Base-by-base conservation (phyloP, 2,329 filamentous ascomycete genomes). In the Celoporthe dispersa region DNA sequence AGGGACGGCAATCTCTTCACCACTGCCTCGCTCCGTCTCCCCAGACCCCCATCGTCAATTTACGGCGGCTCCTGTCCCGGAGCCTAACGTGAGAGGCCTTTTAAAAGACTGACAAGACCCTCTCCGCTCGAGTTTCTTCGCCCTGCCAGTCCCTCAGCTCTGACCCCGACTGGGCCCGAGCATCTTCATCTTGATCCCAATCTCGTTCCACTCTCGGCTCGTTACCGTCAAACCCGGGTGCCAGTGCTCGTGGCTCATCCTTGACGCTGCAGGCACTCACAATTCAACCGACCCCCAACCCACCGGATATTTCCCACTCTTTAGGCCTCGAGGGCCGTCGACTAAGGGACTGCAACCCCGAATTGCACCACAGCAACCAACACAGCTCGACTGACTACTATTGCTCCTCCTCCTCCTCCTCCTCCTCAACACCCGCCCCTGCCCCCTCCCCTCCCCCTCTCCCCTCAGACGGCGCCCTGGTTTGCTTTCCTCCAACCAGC, bases 31-130 rank as follows among this genome's bases (percentile, higher is more conserved):
- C 28, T 62, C 37, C 39, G 41, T 48, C 41, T 12, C 44, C 39
- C 44, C 25, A 28, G 59, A 7, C 33, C 63, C 57, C 66, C 41
- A 89, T 63, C 66, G 48, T 68, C 59, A 63, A 39, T 37, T 37
- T 35, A 16, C 25, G 39, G 35, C 65, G 35, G 35, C 19, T 61
- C 22, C 25, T 35, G 31, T 31, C 25, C 48, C 64, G 33, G 31
- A 41, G 65, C 28, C 62, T 64, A 7, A 33, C 28, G 25, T 51
- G 25, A 33, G 41, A 44, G 11, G 41, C 28, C 62, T 63, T 41
- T 48, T 16, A 22, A 64, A 19, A 11, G 57, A 37, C 60, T 28
- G 6, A 9, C 37, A 37, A 41, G 39, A 41, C 37, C 22, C 25
- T 28, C 22, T 63, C 39, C 60, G 4, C 35, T 22, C 41, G 39